Evolutionary conservation across 345 rosid species (phyloP), one percentile per base, ranked within the genome.

Genomic region (Eucalyptus curtisii): DNA sequence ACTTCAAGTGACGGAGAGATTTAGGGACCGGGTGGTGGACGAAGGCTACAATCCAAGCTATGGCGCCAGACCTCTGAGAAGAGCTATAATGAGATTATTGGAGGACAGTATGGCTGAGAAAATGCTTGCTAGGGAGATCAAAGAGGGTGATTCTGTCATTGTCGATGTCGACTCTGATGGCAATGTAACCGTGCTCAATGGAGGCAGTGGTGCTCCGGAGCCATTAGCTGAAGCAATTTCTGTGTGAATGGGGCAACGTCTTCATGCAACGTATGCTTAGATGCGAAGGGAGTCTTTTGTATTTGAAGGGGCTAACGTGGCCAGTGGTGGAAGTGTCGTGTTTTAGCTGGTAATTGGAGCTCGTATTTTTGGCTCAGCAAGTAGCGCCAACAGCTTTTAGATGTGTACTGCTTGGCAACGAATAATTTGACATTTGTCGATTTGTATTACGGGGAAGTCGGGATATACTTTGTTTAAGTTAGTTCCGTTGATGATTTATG

Each of bases 31-130:
- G 92, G 99, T 98, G 86, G 99, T 97, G 2, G 95, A 98, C 5
- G 99, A 98, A 94, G 99, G 99, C 24, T 98, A 95, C 53, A 94
- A 98, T 85, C 99, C 99, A 9, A 96, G 99, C 89, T 98, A 98
- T 27, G 99, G 99, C 5, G 99, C 99, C 2, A 95, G 99, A 92
- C 99, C 99, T 80, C 91, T 98, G 85, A 93, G 99, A 92, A 94
- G 99, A 91, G 99, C 99, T 37, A 95, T 98, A 2, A 97, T 96
- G 99, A 95, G 99, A 91, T 95, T 97, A 33, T 91, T 98, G 68
- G 99, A 98, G 90, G 99, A 98, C 91, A 95, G 96, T 89, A 95
- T 98, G 99, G 99, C 99, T 5, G 99, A 98, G 96, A 98, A 98
- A 91, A 96, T 98, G 99, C 99, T 98, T 37, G 93, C 96, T 33